Conservation (phyloP, 257 asterid genomes). For the Mitragyna speciosa region DNA sequence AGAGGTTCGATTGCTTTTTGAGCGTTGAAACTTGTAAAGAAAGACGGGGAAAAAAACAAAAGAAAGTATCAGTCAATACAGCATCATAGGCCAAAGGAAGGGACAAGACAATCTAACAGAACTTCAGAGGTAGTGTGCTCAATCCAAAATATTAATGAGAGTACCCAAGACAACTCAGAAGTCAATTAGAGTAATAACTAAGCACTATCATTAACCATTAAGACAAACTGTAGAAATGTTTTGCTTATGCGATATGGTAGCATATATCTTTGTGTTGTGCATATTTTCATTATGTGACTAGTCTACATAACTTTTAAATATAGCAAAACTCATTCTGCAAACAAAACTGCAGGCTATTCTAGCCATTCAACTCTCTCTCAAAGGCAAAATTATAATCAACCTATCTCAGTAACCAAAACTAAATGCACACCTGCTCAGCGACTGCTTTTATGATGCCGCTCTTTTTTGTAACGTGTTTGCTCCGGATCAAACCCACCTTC, state of each 20-base stretch:
- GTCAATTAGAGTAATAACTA: neutral
- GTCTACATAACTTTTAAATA: neutral
- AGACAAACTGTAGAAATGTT: neutral
- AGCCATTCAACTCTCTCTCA: neutral
- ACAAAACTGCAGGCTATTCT: conserved; percentile 9
- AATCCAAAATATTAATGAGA: neutral
- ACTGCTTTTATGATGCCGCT: conserved; percentile 65
- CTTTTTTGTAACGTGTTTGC: conserved; percentile 74
- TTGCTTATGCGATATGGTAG: neutral
- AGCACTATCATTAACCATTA: neutral
- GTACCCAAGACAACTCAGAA: neutral
- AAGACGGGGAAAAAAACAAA: neutral
- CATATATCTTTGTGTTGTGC: neutral
- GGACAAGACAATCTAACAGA: neutral
- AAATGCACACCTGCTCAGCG: conserved; percentile 28
- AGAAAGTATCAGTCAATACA: neutral
- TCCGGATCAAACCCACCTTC: conserved; percentile 98
- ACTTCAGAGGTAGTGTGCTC: neutral
- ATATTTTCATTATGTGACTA: neutral
- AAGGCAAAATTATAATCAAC: neutral
- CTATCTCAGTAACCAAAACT: conserved; percentile 12
- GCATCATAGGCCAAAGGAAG: too few relatives aligned
- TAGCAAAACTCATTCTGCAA: neutral
- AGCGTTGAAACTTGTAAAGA: neutral
- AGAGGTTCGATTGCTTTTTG: neutral